phyloP scores from a whole-genome alignment of 2,329 filamentous ascomycete species.

The Hypomyces perniciosus region DNA sequence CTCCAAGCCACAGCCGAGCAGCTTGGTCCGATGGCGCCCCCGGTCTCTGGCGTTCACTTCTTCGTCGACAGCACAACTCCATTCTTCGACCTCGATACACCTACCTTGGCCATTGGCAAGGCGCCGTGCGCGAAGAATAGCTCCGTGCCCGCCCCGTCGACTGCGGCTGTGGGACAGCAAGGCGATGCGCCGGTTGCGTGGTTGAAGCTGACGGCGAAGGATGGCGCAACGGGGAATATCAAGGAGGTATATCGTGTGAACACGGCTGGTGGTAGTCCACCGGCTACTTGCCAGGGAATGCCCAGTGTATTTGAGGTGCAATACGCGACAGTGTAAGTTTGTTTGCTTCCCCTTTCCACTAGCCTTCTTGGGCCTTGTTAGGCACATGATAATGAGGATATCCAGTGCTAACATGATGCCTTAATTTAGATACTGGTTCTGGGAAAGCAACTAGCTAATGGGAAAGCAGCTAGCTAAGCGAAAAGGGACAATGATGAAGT shows the following conservation, averaged over 20 bases:
- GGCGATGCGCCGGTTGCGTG: conserved; percentile 70
- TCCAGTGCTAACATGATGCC: conserved; percentile 9
- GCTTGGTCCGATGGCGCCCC: conserved; percentile 53
- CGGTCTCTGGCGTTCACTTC: conserved; percentile 72
- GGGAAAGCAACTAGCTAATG: conserved; percentile 12
- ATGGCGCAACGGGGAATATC: conserved; percentile 52
- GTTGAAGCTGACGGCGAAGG: conserved; percentile 61
- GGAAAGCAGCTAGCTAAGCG: not conserved
- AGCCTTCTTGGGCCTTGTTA: no score
- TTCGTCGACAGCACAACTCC: conserved; percentile 67
- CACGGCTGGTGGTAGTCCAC: conserved; percentile 75
- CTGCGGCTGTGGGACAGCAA: conserved; percentile 51
- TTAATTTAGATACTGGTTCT: conserved; percentile 34
- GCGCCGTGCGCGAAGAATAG: conserved; percentile 57
- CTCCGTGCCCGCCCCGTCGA: conserved; percentile 55
- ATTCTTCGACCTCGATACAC: conserved; percentile 70
- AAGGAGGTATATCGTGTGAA: conserved; percentile 76
- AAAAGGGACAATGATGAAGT: not conserved
- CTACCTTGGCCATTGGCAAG: conserved; percentile 48
- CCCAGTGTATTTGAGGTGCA: conserved; percentile 61
- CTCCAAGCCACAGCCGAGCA: conserved; percentile 34
- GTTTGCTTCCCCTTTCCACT: not conserved
- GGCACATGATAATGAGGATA: not conserved
- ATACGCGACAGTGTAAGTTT: conserved; percentile 78
- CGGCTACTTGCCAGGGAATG: conserved; percentile 64